Base-by-base conservation (phyloP, 2,329 filamentous ascomycete genomes). In the Venturia oleaginea region DNA sequence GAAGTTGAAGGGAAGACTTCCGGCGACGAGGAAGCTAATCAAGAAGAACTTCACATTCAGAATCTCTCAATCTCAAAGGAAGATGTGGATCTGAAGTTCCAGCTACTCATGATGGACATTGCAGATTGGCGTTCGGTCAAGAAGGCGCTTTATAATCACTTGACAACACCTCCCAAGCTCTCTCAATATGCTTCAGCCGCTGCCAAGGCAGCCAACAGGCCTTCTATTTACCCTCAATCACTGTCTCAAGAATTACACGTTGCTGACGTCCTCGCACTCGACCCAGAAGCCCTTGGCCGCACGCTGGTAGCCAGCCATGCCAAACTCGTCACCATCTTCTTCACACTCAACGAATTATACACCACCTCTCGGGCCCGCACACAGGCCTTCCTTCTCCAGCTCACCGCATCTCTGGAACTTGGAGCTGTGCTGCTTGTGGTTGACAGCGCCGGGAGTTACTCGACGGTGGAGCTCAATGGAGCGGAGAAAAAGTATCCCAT, bases 321-420 rank as follows among this genome's bases (percentile, higher is more conserved):
- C 30, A 34, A 55, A 24, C 24, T 65, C 19, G 59, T 63, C 19
- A 96, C 92, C 0, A 77, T 97, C 15, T 85, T 97, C 76, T 99
- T 97, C 80, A 97, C 93, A 0, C 83, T 97, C 59, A 97, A 97
- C 74, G 94, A 99, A 76, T 85, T 99, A 0, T 97, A 97, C 78
- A 88, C 90, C 0, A 80, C 84, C 0, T 91, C 87, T 0, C 84
- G 92, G 30, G 80, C 86, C 2, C 85, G 86, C 69, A 91, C 93
- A 0, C 96, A 93, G 0, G 79, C 80, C 3, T 87, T 97, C 68
- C 80, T 99, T 0, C 81, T 91, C 4, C 79, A 79, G 0, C 77
- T 97, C 22, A 90, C 89, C 0, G 78, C 83, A 1, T 68, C 77
- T 0, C 72, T 89, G 2, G 76, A 80, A 0, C 66, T 78, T 0